A percentile compares a stretch with the other conserved stretches of the same genome.
phyloP scores from a whole-genome alignment of 208 protist species.

The Trypanosoma vivax region DNA sequence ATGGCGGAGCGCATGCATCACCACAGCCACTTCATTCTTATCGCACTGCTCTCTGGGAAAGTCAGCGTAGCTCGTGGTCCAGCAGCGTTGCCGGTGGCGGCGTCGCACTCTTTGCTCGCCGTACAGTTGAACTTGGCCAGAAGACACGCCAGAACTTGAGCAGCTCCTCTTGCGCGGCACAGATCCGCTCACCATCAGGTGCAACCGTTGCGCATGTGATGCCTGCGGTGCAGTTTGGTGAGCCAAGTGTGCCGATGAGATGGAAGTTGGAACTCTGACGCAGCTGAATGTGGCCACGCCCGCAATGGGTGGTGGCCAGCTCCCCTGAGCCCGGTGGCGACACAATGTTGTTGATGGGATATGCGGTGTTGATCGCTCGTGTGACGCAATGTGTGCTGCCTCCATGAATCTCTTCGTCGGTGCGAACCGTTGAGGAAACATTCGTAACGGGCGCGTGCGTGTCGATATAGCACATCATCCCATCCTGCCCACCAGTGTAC shows the following conservation, averaged over 20 bases:
- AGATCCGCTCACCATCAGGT: constrained; percentile 60
- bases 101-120: constrained; percentile 14
- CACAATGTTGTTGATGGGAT: constrained; percentile 61
- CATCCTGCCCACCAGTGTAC: constrained; percentile 67
- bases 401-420: constrained; percentile 11
- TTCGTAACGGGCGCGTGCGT: constrained; percentile 44
- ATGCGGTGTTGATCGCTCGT: constrained; percentile 47
- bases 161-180: constrained; percentile 78
- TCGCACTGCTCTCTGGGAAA: background rate
- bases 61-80: constrained; percentile 28
- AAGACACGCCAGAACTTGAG: constrained; percentile 83
- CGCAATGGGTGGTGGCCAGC: constrained; percentile 53
- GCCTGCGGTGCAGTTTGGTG: constrained; percentile 34
- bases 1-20: background rate
- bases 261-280: constrained; percentile 54
- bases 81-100: constrained; percentile 21
- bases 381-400: constrained; percentile 33
- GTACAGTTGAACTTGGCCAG: constrained; percentile 1
- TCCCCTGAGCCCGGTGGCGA: constrained; percentile 29
- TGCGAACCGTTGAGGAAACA: constrained; percentile 8
- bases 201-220: constrained; percentile 60
- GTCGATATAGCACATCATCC: constrained; percentile 65
- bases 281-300: constrained; percentile 66
- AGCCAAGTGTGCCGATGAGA: constrained; percentile 49
- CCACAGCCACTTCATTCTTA: background rate